Evolutionary conservation across 805 yeast species (phyloP).

Genomic region (Yueomyces sp.): DNA sequence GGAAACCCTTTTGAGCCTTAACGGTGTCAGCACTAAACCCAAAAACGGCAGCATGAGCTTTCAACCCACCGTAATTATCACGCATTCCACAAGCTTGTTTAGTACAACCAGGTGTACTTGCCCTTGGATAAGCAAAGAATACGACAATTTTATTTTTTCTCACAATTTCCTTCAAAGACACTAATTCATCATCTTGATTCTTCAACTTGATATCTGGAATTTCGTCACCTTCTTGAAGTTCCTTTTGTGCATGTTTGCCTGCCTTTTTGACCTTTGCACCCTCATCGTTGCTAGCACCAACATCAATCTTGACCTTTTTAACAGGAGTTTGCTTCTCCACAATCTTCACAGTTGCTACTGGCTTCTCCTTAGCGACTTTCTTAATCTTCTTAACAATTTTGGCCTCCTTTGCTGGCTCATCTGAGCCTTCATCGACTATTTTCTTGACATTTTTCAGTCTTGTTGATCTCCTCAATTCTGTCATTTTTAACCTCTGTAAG

Average conservation of each 20-base stretch:
- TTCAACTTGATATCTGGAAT: constrained; percentile 51
- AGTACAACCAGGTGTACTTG: constrained; percentile 94
- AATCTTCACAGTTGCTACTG: constrained; percentile 4
- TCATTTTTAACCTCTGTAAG: not conserved
- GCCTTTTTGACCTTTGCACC: constrained; percentile 7
- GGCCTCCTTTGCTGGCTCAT: constrained; percentile 1
- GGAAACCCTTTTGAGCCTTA: constrained; percentile 63
- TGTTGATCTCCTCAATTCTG: constrained; percentile 21
- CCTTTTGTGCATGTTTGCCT: not conserved
- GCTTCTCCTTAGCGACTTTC: not conserved
- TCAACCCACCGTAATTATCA: constrained; percentile 35
- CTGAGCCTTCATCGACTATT: not conserved
- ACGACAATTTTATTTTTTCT: constrained; percentile 33
- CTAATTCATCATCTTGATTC: constrained; percentile 58
- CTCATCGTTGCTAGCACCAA: constrained; percentile 1
- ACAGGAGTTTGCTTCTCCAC: constrained; percentile 10
- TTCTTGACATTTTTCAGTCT: constrained; percentile 12
- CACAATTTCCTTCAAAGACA: constrained; percentile 33
- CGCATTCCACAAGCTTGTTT: constrained; percentile 87
- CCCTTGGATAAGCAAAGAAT: constrained; percentile 75
- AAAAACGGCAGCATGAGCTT: constrained; percentile 37
- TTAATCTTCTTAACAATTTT: constrained; percentile 1
- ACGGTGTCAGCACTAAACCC: constrained; percentile 82
- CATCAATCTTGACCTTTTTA: not conserved
- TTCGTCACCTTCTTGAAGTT: constrained; percentile 41